Evolutionary conservation across 106 monocot genomes (phyloP), one percentile per base, ranked within the genome.

Genomic region (Cymbidium sinense): DNA sequence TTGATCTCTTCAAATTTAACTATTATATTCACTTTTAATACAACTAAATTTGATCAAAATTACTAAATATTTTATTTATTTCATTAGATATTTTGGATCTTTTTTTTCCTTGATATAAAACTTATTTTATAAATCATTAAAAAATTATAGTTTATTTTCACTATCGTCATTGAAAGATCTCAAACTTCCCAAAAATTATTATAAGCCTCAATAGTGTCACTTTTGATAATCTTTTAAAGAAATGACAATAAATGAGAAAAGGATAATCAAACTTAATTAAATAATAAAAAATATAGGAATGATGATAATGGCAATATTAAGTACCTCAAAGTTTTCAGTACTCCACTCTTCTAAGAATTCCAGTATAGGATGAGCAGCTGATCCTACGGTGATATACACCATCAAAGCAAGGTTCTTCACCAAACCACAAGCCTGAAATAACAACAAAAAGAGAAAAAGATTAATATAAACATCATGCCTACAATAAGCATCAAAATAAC

Each of bases 331-430:
- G 67, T 90, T 95, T 87, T 99, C 94, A 77, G 94, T 99, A 65
- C 92, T 89, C 94, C 92, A 99, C 77, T 99, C 98, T 79, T 99
- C 98, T 27, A 99, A 84, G 85, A 99, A 92, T 77, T 99, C 94
- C 73, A 99, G 82, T 72, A 99, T 92, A 70, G 94, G 92, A 84
- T 99, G 81, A 64, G 94, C 98, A 84, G 94, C 98, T 43, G 98
- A 99, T 64, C 98, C 98, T 25, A 99, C 98, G 9, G 98, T 99
- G 50, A 99, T 95, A 79, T 99, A 99, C 50, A 99, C 98, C 98
- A 99, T 99, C 34, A 99, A 81, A 27, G 98, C 98, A 52, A 99
- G 89, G 78, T 99, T 99, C 74, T 99, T 99, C 65, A 99, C 98
- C 81, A 98, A 81, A 27, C 98, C 98, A 84, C 98, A 99, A 79